phyloP scores from a whole-genome alignment of 352 stramenopile species.

The Globisporangium emineosum region DNA sequence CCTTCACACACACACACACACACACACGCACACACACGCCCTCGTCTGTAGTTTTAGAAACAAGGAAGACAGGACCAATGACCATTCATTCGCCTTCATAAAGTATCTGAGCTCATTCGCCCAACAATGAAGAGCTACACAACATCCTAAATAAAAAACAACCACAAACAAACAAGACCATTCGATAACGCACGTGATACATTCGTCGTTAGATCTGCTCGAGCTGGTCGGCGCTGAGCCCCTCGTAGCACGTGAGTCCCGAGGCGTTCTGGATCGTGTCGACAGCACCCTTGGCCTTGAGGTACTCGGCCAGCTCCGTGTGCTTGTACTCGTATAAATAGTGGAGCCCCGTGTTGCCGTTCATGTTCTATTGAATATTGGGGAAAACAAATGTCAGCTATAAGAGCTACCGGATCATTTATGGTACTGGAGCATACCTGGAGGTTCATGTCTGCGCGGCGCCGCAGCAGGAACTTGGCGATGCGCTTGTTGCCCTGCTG shows the following conservation, averaged over 20 bases:
- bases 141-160: conserved; percentile 6
- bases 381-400: not conserved
- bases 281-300: conserved; percentile 92
- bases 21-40: not conserved
- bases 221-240: conserved; percentile 56
- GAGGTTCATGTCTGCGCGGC: conserved; percentile 91
- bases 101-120: not conserved
- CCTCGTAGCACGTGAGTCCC: conserved; percentile 95
- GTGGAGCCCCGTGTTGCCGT: conserved; percentile 95
- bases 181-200: no score
- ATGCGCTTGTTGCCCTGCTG: conserved; percentile 96
- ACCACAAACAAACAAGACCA: not conserved
- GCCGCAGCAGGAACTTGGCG: conserved; percentile 92
- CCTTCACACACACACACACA: not conserved
- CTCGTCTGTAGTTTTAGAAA: conserved; percentile 23
- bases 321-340: conserved; percentile 95
- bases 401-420: not conserved
- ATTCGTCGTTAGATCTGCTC: conserved; percentile 13
- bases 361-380: conserved; percentile 79
- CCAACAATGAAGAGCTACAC: not conserved
- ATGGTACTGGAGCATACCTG: conserved; percentile 36
- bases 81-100: conserved; percentile 5
- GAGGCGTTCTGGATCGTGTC: conserved; percentile 91
- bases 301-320: conserved; percentile 89
- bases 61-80: not conserved